Base-by-base conservation (phyloP, 257 asterid genomes). In the Salvia splendens region DNA sequence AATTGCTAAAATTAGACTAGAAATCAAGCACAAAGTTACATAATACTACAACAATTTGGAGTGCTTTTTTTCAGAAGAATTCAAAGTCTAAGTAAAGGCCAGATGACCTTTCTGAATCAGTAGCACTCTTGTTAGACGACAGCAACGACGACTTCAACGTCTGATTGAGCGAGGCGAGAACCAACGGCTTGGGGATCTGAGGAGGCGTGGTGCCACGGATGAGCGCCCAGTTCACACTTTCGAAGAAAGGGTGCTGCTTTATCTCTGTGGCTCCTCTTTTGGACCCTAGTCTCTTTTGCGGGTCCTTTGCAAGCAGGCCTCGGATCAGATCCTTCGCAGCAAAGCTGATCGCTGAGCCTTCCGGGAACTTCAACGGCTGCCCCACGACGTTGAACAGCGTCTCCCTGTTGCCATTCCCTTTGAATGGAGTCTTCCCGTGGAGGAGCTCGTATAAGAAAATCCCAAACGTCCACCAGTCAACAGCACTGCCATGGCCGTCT, bases 391-490 rank as follows among this genome's bases (percentile, higher is more conserved):
- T 92, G 70, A 92, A 87, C 69, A 92, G 73, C 1, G 98, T 92
- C 80, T 92, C 98, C 17, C 98, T 65, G 35, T 92, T 87, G 45
- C 87, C 95, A 3, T 71, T 86, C 0, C 98, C 98, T 67, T 87
- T 91, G 61, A 88, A 91, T 3, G 97, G 97, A 7, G 96, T 91
- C 81, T 80, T 91, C 55, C 98, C 98, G 5, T 89, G 89, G 11
- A 89, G 81, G 82, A 92, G 66, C 54, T 92, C 98, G n/a, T 83
- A 92, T 79, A 92, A 68, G 85, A 89, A 89, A 12, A 92, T 78
- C 3, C 98, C 98, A 12, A 87, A 85, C 0, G 96, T 92, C 98
- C 98, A 89, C 98, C 98, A 92, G 59, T 92, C 98, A n/a, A 89
- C 98, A 1, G 97, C 79, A 42, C 98, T 92, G 46, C 98, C 97